A percentile compares a stretch with the other conserved stretches of the same genome.
phyloP scores from a whole-genome alignment of 192 early-diverging fungal genomes.

The Chytriomyces sp. region DNA sequence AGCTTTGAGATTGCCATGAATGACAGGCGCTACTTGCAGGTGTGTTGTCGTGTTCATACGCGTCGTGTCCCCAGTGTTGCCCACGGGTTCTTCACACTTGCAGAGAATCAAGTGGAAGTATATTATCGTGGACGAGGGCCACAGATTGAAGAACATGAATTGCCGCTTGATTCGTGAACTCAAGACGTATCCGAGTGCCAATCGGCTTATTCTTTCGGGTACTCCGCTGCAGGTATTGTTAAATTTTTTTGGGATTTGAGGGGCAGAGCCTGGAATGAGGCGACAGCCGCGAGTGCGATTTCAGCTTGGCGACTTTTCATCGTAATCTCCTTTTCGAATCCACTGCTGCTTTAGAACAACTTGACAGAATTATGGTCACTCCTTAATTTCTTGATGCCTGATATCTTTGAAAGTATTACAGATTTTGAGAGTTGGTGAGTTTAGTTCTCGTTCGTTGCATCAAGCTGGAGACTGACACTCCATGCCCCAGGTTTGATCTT shows the following conservation, averaged over 20 bases:
- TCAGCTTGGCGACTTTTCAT: too few species aligned
- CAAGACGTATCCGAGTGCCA: slow-evolving; percentile 80
- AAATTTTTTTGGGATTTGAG: background rate
- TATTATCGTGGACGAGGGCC: slow-evolving; percentile 94
- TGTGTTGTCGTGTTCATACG: slow-evolving; percentile 6
- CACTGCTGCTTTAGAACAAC: slow-evolving; percentile 69
- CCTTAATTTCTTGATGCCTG: slow-evolving; percentile 93
- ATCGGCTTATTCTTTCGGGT: slow-evolving; percentile 86
- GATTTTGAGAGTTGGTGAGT: slow-evolving; percentile 85
- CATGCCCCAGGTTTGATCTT: slow-evolving; percentile 65
- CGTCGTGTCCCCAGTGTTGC: background rate
- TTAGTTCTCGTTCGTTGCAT: slow-evolving; percentile 8
- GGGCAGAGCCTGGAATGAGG: too few species aligned
- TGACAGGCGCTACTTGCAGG: slow-evolving; percentile 73
- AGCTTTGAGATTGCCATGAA: slow-evolving; percentile 89
- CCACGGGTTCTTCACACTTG: background rate
- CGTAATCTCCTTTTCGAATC: background rate
- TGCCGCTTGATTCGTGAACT: slow-evolving; percentile 87
- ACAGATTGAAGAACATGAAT: slow-evolving; percentile 95
- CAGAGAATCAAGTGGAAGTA: slow-evolving; percentile 78
- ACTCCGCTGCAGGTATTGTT: slow-evolving; percentile 79
- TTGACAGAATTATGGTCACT: slow-evolving; percentile 93
- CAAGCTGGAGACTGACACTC: too few species aligned
- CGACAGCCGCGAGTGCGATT: too few species aligned
- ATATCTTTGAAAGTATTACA: slow-evolving; percentile 83